Evolutionary conservation across 345 rosid species (phyloP), one percentile per base, ranked within the genome.

Genomic region (Viola odorata): DNA sequence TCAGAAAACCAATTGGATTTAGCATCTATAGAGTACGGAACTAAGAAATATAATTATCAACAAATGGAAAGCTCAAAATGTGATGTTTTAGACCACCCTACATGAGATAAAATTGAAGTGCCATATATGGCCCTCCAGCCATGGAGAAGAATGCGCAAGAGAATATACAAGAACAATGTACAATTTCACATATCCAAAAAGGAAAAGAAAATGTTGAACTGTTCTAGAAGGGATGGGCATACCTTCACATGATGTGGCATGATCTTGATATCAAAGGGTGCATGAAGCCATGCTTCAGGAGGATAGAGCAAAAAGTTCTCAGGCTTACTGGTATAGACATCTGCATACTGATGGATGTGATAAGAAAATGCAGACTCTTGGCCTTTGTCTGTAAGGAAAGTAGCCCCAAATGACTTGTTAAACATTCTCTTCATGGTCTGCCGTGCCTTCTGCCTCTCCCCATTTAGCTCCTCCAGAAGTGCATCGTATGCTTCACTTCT

Each of bases 211-310:
- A n/a, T n/a, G n/a, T n/a, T n/a, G n/a, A n/a, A n/a, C n/a, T n/a
- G n/a, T n/a, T n/a, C n/a, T n/a, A n/a, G n/a, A n/a, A n/a, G n/a
- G n/a, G n/a, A n/a, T n/a, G n/a, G n/a, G n/a, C n/a, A 57, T 74
- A 92, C 98, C 96, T 92, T 92, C 53, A 89, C 71, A 70, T 92
- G 98, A 82, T 92, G 96, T 57, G 98, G 98, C 96, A 92, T 85
- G 75, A 89, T 87, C 78, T 92, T 89, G 79, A 92, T 76, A 77
- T 92, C 91, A 55, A 58, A 87, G 42, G 98, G 96, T 50, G 64
- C 91, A 66, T 89, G 94, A 73, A 87, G 90, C 98, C 98, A 92
- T n/a, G 96, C 91, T 69, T 92, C 98, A 0, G 94, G 87, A 41
- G 80, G 75, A 70, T 87, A 79, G 44, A 71, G 76, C 81, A 89